phyloP scores from a whole-genome alignment of 805 yeast genomes.

The Kuraishia borneana region DNA sequence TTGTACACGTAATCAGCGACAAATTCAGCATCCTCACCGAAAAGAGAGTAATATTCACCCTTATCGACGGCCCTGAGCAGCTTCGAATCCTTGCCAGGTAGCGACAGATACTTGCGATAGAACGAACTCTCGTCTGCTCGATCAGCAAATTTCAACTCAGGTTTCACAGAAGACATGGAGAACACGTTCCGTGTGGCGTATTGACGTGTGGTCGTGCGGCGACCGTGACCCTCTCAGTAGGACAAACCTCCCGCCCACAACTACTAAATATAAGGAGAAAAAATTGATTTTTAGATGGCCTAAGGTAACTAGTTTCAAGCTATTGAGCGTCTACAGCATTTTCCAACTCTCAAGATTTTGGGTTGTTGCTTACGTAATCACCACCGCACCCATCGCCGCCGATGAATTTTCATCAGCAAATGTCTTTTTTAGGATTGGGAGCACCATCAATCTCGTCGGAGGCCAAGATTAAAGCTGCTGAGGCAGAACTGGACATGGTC shows the following conservation, averaged over 20 bases:
- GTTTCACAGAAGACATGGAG: conserved; percentile 26
- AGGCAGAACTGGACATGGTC: conserved; percentile 93
- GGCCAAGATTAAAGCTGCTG: conserved; percentile 83
- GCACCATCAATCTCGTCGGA: conserved; percentile 67
- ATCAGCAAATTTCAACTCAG: conserved; percentile 49
- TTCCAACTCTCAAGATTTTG: too few species aligned
- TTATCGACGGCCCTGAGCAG: conserved; percentile 69
- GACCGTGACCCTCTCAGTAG: too few species aligned
- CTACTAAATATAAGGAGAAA: too few species aligned
- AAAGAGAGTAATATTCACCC: conserved; percentile 68
- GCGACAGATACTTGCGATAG: conserved; percentile 31
- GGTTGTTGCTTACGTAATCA: too few species aligned
- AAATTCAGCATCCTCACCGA: conserved; percentile 64
- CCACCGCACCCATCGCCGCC: too few species aligned
- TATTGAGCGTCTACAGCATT: too few species aligned
- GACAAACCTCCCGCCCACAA: too few species aligned
- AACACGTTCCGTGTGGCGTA: too few species aligned
- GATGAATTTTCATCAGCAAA: conserved; percentile 11
- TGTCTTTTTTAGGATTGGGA: conserved; percentile 72
- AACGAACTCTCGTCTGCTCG: conserved; percentile 34
- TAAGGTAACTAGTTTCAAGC: too few species aligned
- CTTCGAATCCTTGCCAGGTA: conserved; percentile 36
- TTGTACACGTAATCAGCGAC: conserved; percentile 81
- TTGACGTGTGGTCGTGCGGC: too few species aligned
- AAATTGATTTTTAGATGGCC: too few species aligned